Conservation (phyloP, 2,329 filamentous ascomycete genomes). For the Allantophomopsis lycopodina region DNA sequence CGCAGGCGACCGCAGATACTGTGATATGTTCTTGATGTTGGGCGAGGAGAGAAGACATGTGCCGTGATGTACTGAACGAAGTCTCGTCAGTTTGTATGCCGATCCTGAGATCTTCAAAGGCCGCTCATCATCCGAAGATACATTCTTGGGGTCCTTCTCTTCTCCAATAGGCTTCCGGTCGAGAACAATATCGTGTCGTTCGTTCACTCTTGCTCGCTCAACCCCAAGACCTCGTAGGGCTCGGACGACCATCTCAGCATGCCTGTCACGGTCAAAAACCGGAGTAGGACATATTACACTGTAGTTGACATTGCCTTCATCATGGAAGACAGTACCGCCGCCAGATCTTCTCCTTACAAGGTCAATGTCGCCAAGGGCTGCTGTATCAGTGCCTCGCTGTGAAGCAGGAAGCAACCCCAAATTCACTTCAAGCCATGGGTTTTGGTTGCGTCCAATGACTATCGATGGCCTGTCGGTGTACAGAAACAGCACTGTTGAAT, state of each 20-base stretch:
- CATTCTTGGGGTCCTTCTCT: not conserved
- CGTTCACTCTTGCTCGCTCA: conserved; percentile 60
- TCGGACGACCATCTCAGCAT: conserved; percentile 88
- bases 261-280: conserved; percentile 68
- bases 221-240: conserved; percentile 52
- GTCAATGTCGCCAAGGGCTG: conserved; percentile 21
- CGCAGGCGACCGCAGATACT: conserved; percentile 65
- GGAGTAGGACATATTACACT: conserved; percentile 73
- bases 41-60: conserved; percentile 74
- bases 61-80: conserved; percentile 79
- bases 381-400: conserved; percentile 7
- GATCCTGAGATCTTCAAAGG: conserved; percentile 81
- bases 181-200: conserved; percentile 85
- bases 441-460: conserved; percentile 91
- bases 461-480: conserved; percentile 82
- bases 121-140: conserved; percentile 6
- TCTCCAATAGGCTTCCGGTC: conserved; percentile 21
- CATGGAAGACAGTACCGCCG: conserved; percentile 90
- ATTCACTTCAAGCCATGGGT: conserved; percentile 89
- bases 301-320: conserved; percentile 88
- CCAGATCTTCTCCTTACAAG: conserved; percentile 78
- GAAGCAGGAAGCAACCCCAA: conserved; percentile 39
- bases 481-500: conserved; percentile 69
- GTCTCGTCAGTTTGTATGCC: conserved; percentile 80
- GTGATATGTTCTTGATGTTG: conserved; percentile 55